Evolutionary conservation across 176 grass and related monocot genomes (phyloP).

Genomic region (Pontederia crassipes): DNA sequence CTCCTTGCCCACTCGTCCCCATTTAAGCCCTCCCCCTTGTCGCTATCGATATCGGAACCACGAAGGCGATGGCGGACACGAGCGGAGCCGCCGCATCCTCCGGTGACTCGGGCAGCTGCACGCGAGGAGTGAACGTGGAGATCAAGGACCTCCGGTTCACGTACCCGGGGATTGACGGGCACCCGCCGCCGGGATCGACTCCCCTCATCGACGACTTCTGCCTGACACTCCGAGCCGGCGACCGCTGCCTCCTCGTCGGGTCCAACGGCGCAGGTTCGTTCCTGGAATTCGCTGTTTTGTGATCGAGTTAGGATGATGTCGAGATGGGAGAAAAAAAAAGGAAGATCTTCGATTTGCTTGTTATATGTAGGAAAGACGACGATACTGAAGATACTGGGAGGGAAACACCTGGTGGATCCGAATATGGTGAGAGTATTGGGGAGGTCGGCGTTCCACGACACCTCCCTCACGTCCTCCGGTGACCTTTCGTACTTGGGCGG

Average conservation of each 20-base stretch:
- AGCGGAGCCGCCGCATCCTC: constrained; percentile 13
- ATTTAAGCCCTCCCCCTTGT: too few relatives aligned
- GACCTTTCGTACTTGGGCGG: constrained; percentile 94
- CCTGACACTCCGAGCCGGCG: constrained; percentile 49
- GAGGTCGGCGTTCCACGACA: constrained; percentile 88
- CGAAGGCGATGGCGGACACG: constrained; percentile 2
- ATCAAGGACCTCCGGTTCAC: constrained; percentile 79
- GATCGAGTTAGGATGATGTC: not conserved
- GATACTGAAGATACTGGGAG: constrained; percentile 90
- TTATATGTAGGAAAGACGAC: constrained; percentile 73
- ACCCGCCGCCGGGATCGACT: constrained; percentile 57
- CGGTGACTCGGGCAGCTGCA: constrained; percentile 21
- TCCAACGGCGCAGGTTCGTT: constrained; percentile 74
- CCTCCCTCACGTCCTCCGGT: constrained; percentile 63
- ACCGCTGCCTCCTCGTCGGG: constrained; percentile 83
- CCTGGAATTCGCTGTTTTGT: not conserved
- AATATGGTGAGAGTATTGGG: constrained; percentile 83
- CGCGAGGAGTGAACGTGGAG: constrained; percentile 26
- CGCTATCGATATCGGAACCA: too few relatives aligned
- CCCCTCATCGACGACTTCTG: constrained; percentile 78
- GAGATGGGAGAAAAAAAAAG: not conserved
- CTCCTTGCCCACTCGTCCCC: too few relatives aligned
- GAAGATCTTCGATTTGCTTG: not conserved
- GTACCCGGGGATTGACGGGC: constrained; percentile 84
- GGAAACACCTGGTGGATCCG: constrained; percentile 99